A percentile compares a stretch with the other conserved stretches of the same genome.
Conservation (phyloP, 495 filamentous ascomycete species). For the Xylaria grammica region DNA sequence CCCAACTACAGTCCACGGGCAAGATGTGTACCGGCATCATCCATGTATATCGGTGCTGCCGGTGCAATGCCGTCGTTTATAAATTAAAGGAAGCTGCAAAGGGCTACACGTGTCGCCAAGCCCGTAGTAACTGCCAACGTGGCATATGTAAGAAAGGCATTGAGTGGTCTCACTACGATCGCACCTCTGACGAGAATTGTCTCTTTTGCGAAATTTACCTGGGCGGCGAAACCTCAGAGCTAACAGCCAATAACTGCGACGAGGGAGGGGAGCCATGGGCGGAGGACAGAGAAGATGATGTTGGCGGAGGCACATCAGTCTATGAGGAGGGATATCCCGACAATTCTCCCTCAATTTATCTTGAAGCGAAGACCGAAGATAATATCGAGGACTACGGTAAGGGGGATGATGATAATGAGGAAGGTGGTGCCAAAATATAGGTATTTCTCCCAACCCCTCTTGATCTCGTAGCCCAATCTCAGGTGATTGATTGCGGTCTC, state of each 20-base stretch:
- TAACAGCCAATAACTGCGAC: constrained; percentile 7
- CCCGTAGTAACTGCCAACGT: constrained; percentile 5
- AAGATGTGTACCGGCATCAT: constrained; percentile 31
- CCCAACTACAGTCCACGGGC: too few relatives aligned
- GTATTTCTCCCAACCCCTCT: too few relatives aligned
- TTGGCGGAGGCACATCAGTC: too few relatives aligned
- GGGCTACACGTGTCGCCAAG: constrained; percentile 30
- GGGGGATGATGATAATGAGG: constrained; percentile 7
- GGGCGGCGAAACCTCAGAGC: constrained; percentile 7
- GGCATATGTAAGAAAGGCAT: constrained; percentile 31
- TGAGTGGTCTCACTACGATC: constrained; percentile 21
- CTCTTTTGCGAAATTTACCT: constrained; percentile 27
- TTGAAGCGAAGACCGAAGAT: background rate
- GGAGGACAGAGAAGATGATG: constrained; percentile 2
- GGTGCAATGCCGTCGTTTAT: constrained; percentile 16
- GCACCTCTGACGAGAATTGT: constrained; percentile 22
- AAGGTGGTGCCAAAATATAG: constrained; percentile 8
- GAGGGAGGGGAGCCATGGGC: background rate
- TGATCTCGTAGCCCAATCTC: too few relatives aligned
- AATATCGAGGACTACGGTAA: constrained; percentile 7
- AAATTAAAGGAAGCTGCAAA: constrained; percentile 15
- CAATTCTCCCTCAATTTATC: too few relatives aligned
- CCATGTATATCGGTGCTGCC: constrained; percentile 19
- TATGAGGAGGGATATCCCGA: too few relatives aligned
- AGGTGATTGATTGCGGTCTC: too few relatives aligned